phyloP scores from a whole-genome alignment of 805 yeast species.

The Kregervanrija fluxuum region DNA sequence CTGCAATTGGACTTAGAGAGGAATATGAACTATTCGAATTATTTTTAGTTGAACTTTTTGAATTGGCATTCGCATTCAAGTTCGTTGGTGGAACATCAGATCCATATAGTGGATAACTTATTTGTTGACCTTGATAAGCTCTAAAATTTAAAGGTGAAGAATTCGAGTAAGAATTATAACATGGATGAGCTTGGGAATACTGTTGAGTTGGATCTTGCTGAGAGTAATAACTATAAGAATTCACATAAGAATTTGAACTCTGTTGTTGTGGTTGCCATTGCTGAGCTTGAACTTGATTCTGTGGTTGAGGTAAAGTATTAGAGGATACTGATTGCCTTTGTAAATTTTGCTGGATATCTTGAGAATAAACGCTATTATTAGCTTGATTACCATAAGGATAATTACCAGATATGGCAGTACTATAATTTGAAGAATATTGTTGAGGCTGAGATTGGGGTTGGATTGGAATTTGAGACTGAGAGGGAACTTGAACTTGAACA shows the following conservation, averaged over 20 bases:
- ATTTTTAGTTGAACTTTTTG: no score
- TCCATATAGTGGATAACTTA: no score
- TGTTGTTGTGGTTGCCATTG: neutral
- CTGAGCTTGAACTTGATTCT: neutral
- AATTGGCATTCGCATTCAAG: no score
- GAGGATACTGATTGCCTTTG: slow-evolving; percentile 11
- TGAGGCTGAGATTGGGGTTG: neutral
- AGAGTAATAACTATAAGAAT: neutral
- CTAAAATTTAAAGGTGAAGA: no score
- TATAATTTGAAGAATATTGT: neutral
- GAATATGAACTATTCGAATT: neutral
- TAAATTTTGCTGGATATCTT: slow-evolving; percentile 1
- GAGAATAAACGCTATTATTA: no score
- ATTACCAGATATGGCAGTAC: no score
- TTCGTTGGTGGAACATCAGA: no score
- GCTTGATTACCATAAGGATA: no score
- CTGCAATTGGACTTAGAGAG: slow-evolving; percentile 26
- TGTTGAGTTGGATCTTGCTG: neutral
- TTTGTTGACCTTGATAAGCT: no score
- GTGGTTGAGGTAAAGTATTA: neutral
- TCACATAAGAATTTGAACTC: neutral
- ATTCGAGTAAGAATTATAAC: no score
- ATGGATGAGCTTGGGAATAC: neutral
- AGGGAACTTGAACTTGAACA: no score
- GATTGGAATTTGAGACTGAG: neutral